Conservation (phyloP, 768 basidiomycete species). For the Pholiota molesta region DNA sequence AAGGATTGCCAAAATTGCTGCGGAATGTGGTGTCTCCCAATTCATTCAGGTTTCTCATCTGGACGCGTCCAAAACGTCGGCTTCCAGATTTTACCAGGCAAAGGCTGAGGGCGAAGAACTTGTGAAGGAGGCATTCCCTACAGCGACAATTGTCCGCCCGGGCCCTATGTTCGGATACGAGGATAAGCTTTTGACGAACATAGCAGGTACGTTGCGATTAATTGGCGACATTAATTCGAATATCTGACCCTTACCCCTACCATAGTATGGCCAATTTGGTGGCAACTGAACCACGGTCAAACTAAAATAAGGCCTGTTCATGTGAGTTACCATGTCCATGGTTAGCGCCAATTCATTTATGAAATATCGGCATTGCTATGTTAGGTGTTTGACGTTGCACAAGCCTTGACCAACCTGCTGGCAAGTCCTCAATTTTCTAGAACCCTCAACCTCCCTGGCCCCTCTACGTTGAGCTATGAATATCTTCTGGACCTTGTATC, state of each 20-base stretch:
- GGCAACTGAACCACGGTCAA: constrained; percentile 88
- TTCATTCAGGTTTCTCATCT: constrained; percentile 95
- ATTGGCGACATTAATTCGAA: constrained; percentile 10
- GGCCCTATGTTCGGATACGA: constrained; percentile 90
- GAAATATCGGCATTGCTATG: constrained; percentile 14
- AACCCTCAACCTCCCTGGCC: constrained; percentile 86
- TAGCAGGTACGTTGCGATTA: constrained; percentile 66
- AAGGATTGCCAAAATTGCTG: constrained; percentile 83
- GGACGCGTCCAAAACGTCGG: constrained; percentile 80
- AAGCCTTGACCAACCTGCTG: constrained; percentile 83
- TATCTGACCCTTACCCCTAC: constrained; percentile 1
- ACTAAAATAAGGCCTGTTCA: constrained; percentile 92
- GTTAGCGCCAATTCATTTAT: constrained; percentile 14
- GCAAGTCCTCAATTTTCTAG: constrained; percentile 60
- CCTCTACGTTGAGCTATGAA: constrained; percentile 81
- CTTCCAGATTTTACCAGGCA: constrained; percentile 83
- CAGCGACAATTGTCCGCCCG: constrained; percentile 88
- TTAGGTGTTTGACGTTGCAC: constrained; percentile 92
- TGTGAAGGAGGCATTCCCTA: constrained; percentile 81
- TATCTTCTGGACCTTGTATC: constrained; percentile 79
- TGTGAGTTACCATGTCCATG: constrained; percentile 48
- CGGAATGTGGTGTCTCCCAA: constrained; percentile 75
- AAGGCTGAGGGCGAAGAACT: constrained; percentile 90
- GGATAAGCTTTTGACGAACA: constrained; percentile 91
- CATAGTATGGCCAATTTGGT: constrained; percentile 89